A percentile compares a stretch with the other conserved stretches of the same genome.
phyloP scores from a whole-genome alignment of 306 rosid genomes.

The Cicer arietinum region DNA sequence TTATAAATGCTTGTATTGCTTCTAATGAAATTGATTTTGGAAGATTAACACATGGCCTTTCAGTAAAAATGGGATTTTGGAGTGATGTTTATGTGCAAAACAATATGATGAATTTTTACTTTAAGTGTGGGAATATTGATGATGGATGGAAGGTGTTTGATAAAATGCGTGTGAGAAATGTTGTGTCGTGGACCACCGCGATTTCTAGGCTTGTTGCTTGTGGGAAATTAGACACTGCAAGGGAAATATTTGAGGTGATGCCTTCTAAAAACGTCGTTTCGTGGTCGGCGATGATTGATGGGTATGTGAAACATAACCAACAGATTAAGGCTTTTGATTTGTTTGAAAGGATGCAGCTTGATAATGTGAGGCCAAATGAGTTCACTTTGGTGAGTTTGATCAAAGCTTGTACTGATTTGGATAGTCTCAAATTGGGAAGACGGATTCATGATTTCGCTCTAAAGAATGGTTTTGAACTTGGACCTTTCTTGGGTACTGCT shows the following conservation, averaged over 20 bases:
- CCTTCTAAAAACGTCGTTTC: constrained; percentile 70
- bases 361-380: constrained; percentile 63
- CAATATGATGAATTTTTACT: constrained; percentile 66
- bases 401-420: constrained; percentile 67
- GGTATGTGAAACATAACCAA: constrained; percentile 52
- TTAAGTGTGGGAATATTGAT: constrained; percentile 51
- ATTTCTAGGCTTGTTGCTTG: constrained; percentile 59
- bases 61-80: constrained; percentile 57
- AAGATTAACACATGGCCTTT: constrained; percentile 52
- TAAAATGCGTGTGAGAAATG: constrained; percentile 61
- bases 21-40: constrained; percentile 50
- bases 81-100: constrained; percentile 65
- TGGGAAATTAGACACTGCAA: constrained; percentile 53
- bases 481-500: constrained; percentile 64
- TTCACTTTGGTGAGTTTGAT: constrained; percentile 68
- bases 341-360: constrained; percentile 65
- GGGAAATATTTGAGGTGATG: constrained; percentile 59
- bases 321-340: constrained; percentile 61
- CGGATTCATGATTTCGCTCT: constrained; percentile 64
- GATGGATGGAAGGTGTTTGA: constrained; percentile 64
- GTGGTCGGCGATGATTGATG: constrained; percentile 76
- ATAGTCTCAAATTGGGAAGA: constrained; percentile 61
- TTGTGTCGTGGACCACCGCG: constrained; percentile 71
- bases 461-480: constrained; percentile 56
- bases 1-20: constrained; percentile 60